Conservation (phyloP, 768 basidiomycete species). For the Pulveroboletus sp. region DNA sequence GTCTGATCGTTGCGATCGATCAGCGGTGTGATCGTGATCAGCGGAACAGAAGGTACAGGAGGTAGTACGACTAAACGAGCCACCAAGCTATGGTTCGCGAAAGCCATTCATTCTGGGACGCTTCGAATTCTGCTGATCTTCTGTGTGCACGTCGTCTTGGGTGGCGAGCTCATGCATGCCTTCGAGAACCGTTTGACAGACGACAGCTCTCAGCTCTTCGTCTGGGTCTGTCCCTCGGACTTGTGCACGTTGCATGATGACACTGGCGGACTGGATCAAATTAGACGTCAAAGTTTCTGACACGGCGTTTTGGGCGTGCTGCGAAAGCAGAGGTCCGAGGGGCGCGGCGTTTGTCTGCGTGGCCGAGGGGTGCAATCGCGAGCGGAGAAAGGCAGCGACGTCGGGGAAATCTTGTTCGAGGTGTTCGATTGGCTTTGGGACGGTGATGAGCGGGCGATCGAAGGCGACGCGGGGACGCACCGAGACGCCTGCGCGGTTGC, state of each 20-base stretch:
- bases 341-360: constrained; percentile 1
- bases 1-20: constrained; percentile 32
- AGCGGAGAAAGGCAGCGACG: constrained; percentile 59
- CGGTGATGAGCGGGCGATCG: constrained; percentile 9
- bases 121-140: constrained; percentile 15
- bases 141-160: constrained; percentile 6
- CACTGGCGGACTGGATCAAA: constrained; percentile 61
- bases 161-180: constrained; percentile 55
- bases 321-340: constrained; percentile 43
- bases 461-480: constrained; percentile 42
- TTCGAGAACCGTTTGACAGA: constrained; percentile 59
- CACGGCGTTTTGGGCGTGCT: constrained; percentile 62
- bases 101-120: constrained; percentile 25
- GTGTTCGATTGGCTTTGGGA: constrained; percentile 55
- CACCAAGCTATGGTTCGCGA: constrained; percentile 7
- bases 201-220: constrained; percentile 57
- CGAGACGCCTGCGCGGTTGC: constrained; percentile 70
- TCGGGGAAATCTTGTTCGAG: constrained; percentile 68
- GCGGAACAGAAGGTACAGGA: constrained; percentile 23
- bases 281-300: constrained; percentile 68
- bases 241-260: constrained; percentile 61
- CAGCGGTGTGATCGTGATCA: constrained; percentile 33
- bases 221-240: constrained; percentile 62
- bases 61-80: constrained; percentile 4
- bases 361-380: constrained; percentile 23